A percentile compares a stretch with the other conserved stretches of the same genome.
Evolutionary conservation across 345 rosid genomes (phyloP).

Genomic region (Isatis tinctoria): DNA sequence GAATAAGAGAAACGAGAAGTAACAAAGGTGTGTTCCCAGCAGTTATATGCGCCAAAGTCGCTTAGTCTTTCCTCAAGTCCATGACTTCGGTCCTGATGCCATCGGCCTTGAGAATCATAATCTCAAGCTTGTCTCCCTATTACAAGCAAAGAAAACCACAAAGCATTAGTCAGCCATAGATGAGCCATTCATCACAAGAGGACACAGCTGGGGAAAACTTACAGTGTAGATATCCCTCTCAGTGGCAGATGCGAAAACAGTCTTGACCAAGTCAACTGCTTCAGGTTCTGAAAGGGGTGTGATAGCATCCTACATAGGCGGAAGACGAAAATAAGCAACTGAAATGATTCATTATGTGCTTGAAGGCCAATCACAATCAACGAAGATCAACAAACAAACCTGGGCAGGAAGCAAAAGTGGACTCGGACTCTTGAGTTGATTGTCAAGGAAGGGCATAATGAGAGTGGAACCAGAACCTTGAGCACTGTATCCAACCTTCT

Average conservation of each 20-base stretch:
- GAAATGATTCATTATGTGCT: neutral
- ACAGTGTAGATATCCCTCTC: conserved; percentile 98
- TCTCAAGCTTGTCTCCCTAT: conserved; percentile 89
- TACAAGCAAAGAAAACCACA: conserved; percentile 11
- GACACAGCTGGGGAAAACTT: conserved; percentile 29
- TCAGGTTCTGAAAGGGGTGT: conserved; percentile 88
- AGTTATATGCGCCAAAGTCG: neutral
- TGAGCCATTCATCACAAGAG: neutral
- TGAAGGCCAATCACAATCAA: neutral
- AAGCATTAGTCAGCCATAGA: neutral
- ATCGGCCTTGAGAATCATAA: conserved; percentile 61
- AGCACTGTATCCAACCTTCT: conserved; percentile 92
- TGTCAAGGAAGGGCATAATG: conserved; percentile 94
- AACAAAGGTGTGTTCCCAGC: neutral
- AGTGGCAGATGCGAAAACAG: conserved; percentile 88
- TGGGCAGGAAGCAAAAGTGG: conserved; percentile 86
- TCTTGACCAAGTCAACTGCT: conserved; percentile 89
- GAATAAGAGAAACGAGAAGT: neutral
- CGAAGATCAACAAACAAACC: conserved; percentile 33
- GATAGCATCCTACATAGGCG: conserved; percentile 66
- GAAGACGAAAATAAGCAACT: neutral
- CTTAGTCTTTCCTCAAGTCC: conserved; percentile 82
- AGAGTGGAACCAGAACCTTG: conserved; percentile 95
- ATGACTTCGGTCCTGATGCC: conserved; percentile 69
- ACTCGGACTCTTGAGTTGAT: conserved; percentile 94